Evolutionary conservation across 768 basidiomycete genomes (phyloP), one percentile per base, ranked within the genome.

Genomic region (Strobilomyces confusus): DNA sequence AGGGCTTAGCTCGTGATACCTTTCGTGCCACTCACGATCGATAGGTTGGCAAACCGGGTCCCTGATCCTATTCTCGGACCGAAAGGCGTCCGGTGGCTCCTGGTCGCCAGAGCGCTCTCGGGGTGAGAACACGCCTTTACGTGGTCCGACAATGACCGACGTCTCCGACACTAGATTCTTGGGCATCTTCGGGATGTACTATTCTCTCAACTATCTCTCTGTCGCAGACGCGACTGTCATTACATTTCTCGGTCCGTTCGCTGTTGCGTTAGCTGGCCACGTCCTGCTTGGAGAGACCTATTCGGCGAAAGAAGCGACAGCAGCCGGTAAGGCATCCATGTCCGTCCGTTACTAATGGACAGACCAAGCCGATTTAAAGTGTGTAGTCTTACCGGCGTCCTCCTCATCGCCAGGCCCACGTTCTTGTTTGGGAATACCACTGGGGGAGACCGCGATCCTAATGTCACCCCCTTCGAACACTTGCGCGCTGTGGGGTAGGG

Each of bases 171-270:
- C 15, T 43, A 56, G 89, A 86, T 95, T 91, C 66, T 78, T 89
- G 48, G 86, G 84, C 5, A 69, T 91, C 7, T 82, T 81, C 52
- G 82, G 84, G 15, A 71, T 80, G n/a, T 88, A 87, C 65, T 86
- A 81, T 61, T 82, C 87, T 1, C 71, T 92, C 12, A 77, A 83
- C 66, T 89, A 86, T 67, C 77, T 93, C 4, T 86, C 87, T 0
- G 74, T 94, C 0, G 86, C 87, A 1, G 92, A 94, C 64, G 81
- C 88, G 0, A 85, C 83, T 0, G 86, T 88, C 5, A 71, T 95
- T 44, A 83, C 83, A 0, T 94, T 92, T 72, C 73, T 94, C 5
- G 67, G 78, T 1, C 92, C 92, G 0, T 77, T 85, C 48, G 75
- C 75, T 37, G 86, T 83, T 0, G 82, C 81, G 0, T 64, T 89